A percentile compares a stretch with the other conserved stretches of the same genome.
Evolutionary conservation across 2,329 filamentous ascomycete genomes (phyloP).

Genomic region (Aspergillus hiratsukae): DNA sequence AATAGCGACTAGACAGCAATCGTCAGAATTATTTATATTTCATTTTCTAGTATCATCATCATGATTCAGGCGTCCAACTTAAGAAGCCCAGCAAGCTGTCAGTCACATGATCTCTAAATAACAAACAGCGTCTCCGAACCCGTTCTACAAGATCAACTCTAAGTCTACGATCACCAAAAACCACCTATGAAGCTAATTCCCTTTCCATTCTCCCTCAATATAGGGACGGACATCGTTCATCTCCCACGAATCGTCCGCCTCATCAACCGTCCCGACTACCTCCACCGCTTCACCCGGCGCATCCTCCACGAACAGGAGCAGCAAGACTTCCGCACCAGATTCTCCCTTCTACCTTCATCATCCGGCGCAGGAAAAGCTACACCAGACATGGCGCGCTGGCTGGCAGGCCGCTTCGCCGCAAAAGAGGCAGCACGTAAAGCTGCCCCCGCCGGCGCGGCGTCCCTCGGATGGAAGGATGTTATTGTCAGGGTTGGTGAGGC

Average conservation of each 20-base stretch:
- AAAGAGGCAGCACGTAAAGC: slow-evolving; percentile 75
- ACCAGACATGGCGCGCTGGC: slow-evolving; percentile 38
- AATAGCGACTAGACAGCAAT: neutral
- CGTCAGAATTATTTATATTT: neutral
- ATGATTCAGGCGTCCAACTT: too few species aligned
- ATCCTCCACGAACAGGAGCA: slow-evolving; percentile 41
- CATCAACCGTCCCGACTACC: slow-evolving; percentile 43
- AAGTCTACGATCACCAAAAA: neutral
- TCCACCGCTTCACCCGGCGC: slow-evolving; percentile 35
- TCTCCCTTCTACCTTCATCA: slow-evolving; percentile 14
- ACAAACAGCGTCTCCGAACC: neutral
- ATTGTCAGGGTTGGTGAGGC: slow-evolving; percentile 33
- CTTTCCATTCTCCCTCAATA: slow-evolving; percentile 62
- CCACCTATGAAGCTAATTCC: slow-evolving; percentile 31
- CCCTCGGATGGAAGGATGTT: slow-evolving; percentile 60
- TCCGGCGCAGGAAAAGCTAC: slow-evolving; percentile 3
- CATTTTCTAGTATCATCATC: neutral
- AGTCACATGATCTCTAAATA: neutral
- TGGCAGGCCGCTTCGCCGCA: slow-evolving; percentile 59
- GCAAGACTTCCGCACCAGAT: slow-evolving; percentile 33
- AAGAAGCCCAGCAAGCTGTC: neutral
- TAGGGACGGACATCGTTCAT: slow-evolving; percentile 77
- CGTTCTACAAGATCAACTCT: neutral
- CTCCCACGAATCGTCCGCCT: slow-evolving; percentile 61
- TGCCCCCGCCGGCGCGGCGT: slow-evolving; percentile 49